A percentile compares a stretch with the other conserved stretches of the same genome.
These are phyloP conservation scores for Chrysanthemum seticuspe DNA, from an alignment of 129 eudicot species.

Conservation along the genomic window DNA sequence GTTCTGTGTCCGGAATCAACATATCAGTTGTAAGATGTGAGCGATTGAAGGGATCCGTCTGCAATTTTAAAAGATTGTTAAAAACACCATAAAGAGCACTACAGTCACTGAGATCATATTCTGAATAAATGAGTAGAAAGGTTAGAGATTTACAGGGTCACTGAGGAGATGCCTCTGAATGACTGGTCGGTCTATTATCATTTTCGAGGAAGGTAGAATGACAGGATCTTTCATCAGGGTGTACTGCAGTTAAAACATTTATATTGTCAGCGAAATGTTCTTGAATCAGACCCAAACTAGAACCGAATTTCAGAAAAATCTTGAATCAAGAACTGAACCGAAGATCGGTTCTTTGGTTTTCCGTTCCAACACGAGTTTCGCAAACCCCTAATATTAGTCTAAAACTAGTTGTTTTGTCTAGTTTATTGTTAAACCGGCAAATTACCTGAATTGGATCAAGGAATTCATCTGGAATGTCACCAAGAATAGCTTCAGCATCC, in stretches of 20 bases:
- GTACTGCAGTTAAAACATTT: conserved; percentile 53
- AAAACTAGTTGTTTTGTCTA: too few relatives aligned
- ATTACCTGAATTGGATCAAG: conserved; percentile 90
- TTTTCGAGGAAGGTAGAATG: conserved; percentile 86
- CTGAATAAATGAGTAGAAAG: conserved; percentile 5
- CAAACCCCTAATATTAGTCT: too few relatives aligned
- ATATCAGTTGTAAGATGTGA: conserved; percentile 85
- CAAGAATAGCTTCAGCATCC: conserved; percentile 93
- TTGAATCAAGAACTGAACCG: too few relatives aligned
- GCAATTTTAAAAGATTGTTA: conserved; percentile 25
- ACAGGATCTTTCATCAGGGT: conserved; percentile 95
- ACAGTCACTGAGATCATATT: neutral
- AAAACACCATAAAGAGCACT: neutral
- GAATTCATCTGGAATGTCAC: conserved; percentile 97
- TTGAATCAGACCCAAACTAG: neutral
- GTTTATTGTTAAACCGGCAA: neutral
- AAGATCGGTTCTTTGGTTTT: neutral
- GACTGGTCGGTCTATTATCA: conserved; percentile 81
- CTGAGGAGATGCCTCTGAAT: conserved; percentile 97
- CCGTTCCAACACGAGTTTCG: too few relatives aligned
- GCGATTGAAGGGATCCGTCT: conserved; percentile 96
- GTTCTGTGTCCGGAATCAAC: conserved; percentile 84
- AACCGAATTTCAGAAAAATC: too few relatives aligned
- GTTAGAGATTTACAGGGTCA: conserved; percentile 47
- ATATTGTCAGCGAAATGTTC: neutral